A percentile compares a stretch with the other conserved stretches of the same genome.
Conservation (phyloP, 306 rosid species). For the Cucurbita ficifolia region DNA sequence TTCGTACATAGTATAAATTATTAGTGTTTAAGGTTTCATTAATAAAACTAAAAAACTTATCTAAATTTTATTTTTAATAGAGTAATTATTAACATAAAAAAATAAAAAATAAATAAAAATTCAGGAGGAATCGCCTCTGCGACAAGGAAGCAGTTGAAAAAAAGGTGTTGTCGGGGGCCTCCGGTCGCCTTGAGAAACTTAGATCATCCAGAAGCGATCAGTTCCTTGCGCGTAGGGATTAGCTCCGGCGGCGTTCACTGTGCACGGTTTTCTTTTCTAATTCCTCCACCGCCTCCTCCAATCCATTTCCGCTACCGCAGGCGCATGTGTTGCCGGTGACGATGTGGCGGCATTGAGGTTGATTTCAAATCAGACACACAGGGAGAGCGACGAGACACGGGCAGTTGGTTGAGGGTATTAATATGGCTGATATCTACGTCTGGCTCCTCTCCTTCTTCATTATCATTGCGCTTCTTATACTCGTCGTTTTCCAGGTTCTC, state of each 20-base stretch:
- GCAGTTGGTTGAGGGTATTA: constrained; percentile 2
- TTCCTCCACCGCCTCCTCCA: neutral
- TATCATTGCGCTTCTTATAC: constrained; percentile 52
- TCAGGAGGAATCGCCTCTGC: too few relatives aligned
- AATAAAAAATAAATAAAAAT: too few relatives aligned
- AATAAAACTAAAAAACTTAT: too few relatives aligned
- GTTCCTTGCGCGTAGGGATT: neutral
- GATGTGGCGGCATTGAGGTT: neutral
- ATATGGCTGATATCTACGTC: constrained; percentile 56
- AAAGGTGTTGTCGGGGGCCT: neutral
- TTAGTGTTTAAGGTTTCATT: too few relatives aligned
- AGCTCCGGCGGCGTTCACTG: neutral
- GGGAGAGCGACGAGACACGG: neutral
- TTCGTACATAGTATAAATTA: too few relatives aligned
- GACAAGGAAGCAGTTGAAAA: neutral
- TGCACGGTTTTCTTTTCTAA: neutral
- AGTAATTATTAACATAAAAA: too few relatives aligned
- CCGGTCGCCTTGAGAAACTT: neutral
- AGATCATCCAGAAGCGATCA: neutral
- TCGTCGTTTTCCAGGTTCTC: constrained; percentile 76
- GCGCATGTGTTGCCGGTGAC: neutral
- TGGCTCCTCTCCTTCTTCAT: constrained; percentile 91
- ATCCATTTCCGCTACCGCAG: neutral
- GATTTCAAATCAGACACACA: neutral
- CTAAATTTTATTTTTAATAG: too few relatives aligned